phyloP scores from a whole-genome alignment of 495 filamentous ascomycete species.

The Xylaria sp. region DNA sequence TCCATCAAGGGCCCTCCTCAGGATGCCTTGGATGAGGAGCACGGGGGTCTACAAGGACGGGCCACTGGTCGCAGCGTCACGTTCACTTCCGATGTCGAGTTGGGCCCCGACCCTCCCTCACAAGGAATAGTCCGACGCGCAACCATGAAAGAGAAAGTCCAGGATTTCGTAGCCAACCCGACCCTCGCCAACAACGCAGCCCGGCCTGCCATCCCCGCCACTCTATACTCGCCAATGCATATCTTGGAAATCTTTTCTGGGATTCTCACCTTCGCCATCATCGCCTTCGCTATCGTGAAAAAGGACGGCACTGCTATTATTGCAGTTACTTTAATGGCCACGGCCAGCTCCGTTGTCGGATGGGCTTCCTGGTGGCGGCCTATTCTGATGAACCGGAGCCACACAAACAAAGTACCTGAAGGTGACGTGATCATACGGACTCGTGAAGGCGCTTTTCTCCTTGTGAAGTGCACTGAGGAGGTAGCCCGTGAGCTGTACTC shows the following conservation, averaged over 20 bases:
- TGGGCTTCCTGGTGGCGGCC: slow-evolving; percentile 63
- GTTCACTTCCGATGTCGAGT: slow-evolving; percentile 29
- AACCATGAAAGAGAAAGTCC: slow-evolving; percentile 45
- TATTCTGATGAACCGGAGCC: slow-evolving; percentile 55
- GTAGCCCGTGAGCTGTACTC: slow-evolving; percentile 70
- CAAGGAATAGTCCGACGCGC: slow-evolving; percentile 35
- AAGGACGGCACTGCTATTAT: slow-evolving; percentile 62
- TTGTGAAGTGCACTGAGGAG: slow-evolving; percentile 67
- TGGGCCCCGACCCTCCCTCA: slow-evolving; percentile 26
- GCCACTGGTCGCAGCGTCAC: slow-evolving; percentile 19
- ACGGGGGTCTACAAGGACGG: slow-evolving; percentile 10
- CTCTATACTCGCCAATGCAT: slow-evolving; percentile 57
- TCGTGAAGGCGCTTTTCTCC: slow-evolving; percentile 65
- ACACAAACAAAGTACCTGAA: slow-evolving; percentile 55
- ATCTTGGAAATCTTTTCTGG: slow-evolving; percentile 58
- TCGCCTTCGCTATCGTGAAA: slow-evolving; percentile 41
- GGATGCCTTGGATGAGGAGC: slow-evolving; percentile 19
- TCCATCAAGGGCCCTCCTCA: slow-evolving; percentile 15
- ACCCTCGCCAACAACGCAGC: slow-evolving; percentile 41
- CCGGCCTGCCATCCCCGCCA: slow-evolving; percentile 55
- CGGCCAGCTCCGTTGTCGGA: slow-evolving; percentile 59
- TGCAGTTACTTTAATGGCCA: slow-evolving; percentile 53
- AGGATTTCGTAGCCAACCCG: slow-evolving; percentile 46
- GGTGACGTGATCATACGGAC: slow-evolving; percentile 69
- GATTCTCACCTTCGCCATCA: slow-evolving; percentile 55